Evolutionary conservation across 169 alveolate species (phyloP), one percentile per base, ranked within the genome.

Genomic region (Neospora caninum): DNA sequence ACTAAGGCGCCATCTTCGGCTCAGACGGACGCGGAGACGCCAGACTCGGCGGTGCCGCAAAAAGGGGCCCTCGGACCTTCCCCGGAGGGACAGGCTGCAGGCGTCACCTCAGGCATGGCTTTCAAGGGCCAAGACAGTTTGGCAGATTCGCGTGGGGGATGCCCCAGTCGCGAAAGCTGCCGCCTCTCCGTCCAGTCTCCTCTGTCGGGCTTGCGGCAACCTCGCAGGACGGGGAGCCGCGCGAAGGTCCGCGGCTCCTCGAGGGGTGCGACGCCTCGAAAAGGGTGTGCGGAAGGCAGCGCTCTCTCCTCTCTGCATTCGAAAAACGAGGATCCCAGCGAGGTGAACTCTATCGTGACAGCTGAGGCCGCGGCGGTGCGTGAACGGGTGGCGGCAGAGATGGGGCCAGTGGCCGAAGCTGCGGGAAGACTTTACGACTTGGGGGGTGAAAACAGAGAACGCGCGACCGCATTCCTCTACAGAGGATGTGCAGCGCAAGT

Each of bases 381-480:
- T 6, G n/a, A 22, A 27, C 73, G 73, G 73, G 73, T 64, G 7
- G n/a, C n/a, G 31, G 73, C 4, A 22, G 73, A 64, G 31, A 64
- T 64, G 73, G n/a, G n/a, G 7, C 31, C 4, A 6, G 31, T 64
- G 7, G 73, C 73, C 0, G 73, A 64, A 29, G 73, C 73, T 16
- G 73, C 73, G 31, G 73, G 39, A n/a, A 13, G 86, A n/a, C 39
- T 78, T 36, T 78, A 25, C 31, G 86, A 78, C 27, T 38, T 78
- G 45, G 86, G 86, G 31, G 86, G 86, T 16, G 86, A 78, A 20
- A 2, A n/a, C 45, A n/a, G 31, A 36, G 86, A 82, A 49, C 84
- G 84, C 69, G 94, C 94, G 49, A 95, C 97, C 7, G 96, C 97
- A 22, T 96, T 96, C 91, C 86, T 96, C 9, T 96, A 95, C 92